Conservation (phyloP, 768 basidiomycete genomes). For the Inosperma sp. region DNA sequence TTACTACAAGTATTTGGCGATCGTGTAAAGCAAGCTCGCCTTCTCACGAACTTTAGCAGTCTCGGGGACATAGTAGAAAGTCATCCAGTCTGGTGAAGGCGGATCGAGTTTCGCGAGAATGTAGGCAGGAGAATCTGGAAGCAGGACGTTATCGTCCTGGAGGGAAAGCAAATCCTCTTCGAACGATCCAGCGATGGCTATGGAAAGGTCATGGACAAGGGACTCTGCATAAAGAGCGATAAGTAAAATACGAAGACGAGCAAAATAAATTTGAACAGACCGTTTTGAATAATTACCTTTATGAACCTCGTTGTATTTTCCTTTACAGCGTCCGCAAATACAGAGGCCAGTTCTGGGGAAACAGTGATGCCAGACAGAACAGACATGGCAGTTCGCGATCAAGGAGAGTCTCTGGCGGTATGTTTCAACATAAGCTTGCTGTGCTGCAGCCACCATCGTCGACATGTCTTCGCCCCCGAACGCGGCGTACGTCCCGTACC, state of each 20-base stretch:
- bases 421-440: not conserved
- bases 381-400: slow-evolving; percentile 48
- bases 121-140: slow-evolving; percentile 68
- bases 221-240: slow-evolving; percentile 45
- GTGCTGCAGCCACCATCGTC: slow-evolving; percentile 6
- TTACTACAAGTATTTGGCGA: not conserved
- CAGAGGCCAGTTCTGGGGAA: slow-evolving; percentile 50
- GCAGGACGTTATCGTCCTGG: slow-evolving; percentile 45
- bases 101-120: slow-evolving; percentile 62
- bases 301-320: slow-evolving; percentile 59
- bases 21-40: slow-evolving; percentile 35
- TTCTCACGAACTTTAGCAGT: slow-evolving; percentile 76
- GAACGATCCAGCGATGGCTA: slow-evolving; percentile 48
- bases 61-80: slow-evolving; percentile 80
- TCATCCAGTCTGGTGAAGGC: slow-evolving; percentile 62
- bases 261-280: slow-evolving; percentile 36
- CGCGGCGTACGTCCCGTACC: slow-evolving; percentile 40
- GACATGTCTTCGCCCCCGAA: slow-evolving; percentile 24
- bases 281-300: slow-evolving; percentile 72
- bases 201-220: slow-evolving; percentile 55
- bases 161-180: slow-evolving; percentile 58
- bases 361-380: slow-evolving; percentile 68
- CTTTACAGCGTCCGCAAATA: slow-evolving; percentile 56
- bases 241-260: slow-evolving; percentile 15
- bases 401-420: slow-evolving; percentile 7